Evolutionary conservation across 805 yeast genomes (phyloP).

Genomic region (Yarrowia bubula): DNA sequence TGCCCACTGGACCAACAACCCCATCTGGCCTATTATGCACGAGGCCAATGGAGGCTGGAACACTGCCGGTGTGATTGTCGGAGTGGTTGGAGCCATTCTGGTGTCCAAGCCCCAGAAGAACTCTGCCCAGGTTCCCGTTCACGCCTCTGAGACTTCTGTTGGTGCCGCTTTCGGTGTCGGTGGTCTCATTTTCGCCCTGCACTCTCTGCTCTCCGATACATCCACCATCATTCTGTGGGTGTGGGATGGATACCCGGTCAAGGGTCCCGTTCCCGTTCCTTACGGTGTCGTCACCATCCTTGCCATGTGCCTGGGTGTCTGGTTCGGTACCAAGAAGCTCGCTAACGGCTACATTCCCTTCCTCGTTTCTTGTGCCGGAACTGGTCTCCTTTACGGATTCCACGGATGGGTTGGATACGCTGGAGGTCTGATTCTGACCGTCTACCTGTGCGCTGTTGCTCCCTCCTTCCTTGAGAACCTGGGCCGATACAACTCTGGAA

Average conservation of each 20-base stretch:
- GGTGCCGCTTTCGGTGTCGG: slow-evolving; percentile 71
- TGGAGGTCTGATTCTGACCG: slow-evolving; percentile 65
- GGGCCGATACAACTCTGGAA: slow-evolving; percentile 54
- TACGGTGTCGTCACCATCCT: slow-evolving; percentile 68
- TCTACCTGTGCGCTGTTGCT: slow-evolving; percentile 60
- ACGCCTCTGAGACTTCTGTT: slow-evolving; percentile 37
- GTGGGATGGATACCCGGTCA: slow-evolving; percentile 94
- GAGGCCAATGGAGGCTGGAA: slow-evolving; percentile 83
- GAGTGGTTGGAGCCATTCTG: slow-evolving; percentile 60
- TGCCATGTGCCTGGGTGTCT: slow-evolving; percentile 58
- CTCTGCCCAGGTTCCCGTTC: slow-evolving; percentile 32
- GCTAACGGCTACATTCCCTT: slow-evolving; percentile 41
- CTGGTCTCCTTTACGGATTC: slow-evolving; percentile 49
- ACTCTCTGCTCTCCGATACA: slow-evolving; percentile 77
- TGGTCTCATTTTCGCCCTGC: slow-evolving; percentile 65
- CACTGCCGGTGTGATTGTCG: slow-evolving; percentile 61
- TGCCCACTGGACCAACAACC: slow-evolving; percentile 80
- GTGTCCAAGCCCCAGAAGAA: slow-evolving; percentile 46
- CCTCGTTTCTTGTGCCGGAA: slow-evolving; percentile 49
- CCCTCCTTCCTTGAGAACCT: slow-evolving; percentile 61
- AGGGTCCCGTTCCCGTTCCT: slow-evolving; percentile 83
- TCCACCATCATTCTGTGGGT: slow-evolving; percentile 87
- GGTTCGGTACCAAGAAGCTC: slow-evolving; percentile 44
- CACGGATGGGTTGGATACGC: slow-evolving; percentile 69
- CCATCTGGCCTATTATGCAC: slow-evolving; percentile 95